phyloP scores from a whole-genome alignment of 768 basidiomycete genomes.

The Tulasnella sp. region DNA sequence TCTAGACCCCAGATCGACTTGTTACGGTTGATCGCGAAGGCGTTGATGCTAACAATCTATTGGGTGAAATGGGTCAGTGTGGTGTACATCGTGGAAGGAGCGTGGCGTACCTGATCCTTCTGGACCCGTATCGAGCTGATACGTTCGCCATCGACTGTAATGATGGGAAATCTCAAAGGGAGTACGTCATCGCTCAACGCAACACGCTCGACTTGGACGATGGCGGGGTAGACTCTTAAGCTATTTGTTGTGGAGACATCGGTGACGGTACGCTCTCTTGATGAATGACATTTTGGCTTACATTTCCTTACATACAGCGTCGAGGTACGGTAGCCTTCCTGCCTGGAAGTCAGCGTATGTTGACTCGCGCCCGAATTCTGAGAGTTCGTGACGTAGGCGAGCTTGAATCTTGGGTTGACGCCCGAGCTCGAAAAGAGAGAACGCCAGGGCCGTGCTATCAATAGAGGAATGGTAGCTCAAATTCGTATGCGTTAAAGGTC shows the following conservation, averaged over 20 bases:
- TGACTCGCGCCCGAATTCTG: constrained; percentile 21
- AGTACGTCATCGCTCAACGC: constrained; percentile 33
- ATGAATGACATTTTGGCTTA: constrained; percentile 16
- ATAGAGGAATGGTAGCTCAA: background rate
- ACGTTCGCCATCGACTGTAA: constrained; percentile 22
- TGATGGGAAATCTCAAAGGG: constrained; percentile 30
- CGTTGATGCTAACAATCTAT: constrained; percentile 29
- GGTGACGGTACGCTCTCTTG: no score
- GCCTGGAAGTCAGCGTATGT: constrained; percentile 29
- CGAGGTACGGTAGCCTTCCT: constrained; percentile 28
- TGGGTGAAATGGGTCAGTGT: background rate
- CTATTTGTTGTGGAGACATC: constrained; percentile 17
- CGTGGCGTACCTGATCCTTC: constrained; percentile 28
- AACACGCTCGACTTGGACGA: constrained; percentile 32
- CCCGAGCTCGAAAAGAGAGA: constrained; percentile 32
- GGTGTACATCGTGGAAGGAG: background rate
- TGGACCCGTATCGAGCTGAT: constrained; percentile 24
- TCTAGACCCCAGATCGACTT: constrained; percentile 29
- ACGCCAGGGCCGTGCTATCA: constrained; percentile 23
- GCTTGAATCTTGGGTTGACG: constrained; percentile 29
- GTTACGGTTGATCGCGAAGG: constrained; percentile 26
- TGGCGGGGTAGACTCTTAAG: constrained; percentile 32
- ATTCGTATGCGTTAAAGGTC: background rate
- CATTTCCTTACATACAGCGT: constrained; percentile 35
- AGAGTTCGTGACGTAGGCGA: constrained; percentile 31